phyloP scores from a whole-genome alignment of 805 yeast genomes.

The Wickerhamomyces bovis region DNA sequence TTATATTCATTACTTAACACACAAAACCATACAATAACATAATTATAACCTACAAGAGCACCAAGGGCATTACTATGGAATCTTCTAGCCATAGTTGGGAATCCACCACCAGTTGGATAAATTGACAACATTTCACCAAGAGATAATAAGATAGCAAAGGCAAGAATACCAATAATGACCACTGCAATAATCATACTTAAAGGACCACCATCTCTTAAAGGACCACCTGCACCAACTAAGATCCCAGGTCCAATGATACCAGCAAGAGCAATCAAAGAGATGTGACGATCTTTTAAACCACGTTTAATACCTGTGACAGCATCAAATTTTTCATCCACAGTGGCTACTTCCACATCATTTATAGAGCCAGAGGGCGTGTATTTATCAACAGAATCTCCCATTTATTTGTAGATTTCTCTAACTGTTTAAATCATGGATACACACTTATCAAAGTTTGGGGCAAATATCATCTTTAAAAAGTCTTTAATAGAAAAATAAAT shows the following conservation, averaged over 20 bases:
- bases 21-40: conserved; percentile 53
- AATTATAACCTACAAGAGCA: conserved; percentile 48
- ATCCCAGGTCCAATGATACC: conserved; percentile 62
- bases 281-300: conserved; percentile 45
- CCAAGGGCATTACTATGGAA: conserved; percentile 50
- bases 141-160: conserved; percentile 49
- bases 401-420: too few species aligned
- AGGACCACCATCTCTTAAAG: conserved; percentile 46
- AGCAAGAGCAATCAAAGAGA: conserved; percentile 46
- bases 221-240: conserved; percentile 47
- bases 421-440: too few species aligned
- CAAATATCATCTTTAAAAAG: too few species aligned
- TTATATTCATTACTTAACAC: conserved; percentile 53
- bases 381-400: not conserved
- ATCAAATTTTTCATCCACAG: conserved; percentile 11
- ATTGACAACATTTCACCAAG: conserved; percentile 51
- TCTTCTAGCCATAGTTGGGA: conserved; percentile 46
- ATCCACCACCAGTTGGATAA: conserved; percentile 43
- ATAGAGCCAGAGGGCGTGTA: not conserved
- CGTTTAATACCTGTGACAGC: conserved; percentile 33
- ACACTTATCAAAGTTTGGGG: too few species aligned
- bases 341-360: not conserved
- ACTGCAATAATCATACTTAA: conserved; percentile 42
- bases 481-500: too few species aligned
- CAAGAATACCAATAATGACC: conserved; percentile 46